phyloP scores from a whole-genome alignment of 106 monocot species.

The Narthecium ossifragum region DNA sequence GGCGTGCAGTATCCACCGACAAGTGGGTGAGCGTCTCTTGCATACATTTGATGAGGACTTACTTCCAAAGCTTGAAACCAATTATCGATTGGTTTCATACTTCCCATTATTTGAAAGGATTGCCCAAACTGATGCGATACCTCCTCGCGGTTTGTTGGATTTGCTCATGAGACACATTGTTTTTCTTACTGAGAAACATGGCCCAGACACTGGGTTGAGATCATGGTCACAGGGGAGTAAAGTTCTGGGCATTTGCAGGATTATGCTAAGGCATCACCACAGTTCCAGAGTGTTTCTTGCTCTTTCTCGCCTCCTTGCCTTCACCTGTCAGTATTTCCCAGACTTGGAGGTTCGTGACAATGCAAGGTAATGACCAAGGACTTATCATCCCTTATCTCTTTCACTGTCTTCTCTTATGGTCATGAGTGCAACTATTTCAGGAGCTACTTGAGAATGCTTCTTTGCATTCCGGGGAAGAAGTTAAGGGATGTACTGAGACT shows the following conservation, averaged over 20 bases:
- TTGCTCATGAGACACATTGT: conserved; percentile 56
- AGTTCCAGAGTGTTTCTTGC: conserved; percentile 64
- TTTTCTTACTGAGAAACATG: conserved; percentile 57
- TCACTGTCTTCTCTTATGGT: not conserved
- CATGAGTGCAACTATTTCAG: conserved; percentile 16
- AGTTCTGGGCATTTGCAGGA: conserved; percentile 69
- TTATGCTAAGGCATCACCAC: conserved; percentile 61
- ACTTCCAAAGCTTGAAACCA: conserved; percentile 54
- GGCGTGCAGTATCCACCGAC: conserved; percentile 34
- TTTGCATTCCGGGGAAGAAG: conserved; percentile 86
- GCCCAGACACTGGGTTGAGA: conserved; percentile 47
- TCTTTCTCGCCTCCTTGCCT: conserved; percentile 56
- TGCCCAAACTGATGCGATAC: conserved; percentile 48
- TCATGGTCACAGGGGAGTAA: conserved; percentile 86
- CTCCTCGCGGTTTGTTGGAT: conserved; percentile 54
- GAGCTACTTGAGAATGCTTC: conserved; percentile 80
- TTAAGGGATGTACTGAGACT: conserved; percentile 49
- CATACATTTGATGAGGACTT: conserved; percentile 66
- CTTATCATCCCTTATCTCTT: not conserved
- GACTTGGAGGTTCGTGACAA: conserved; percentile 92
- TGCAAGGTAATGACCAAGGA: conserved; percentile 57
- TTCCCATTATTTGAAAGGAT: conserved; percentile 90
- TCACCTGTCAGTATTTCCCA: conserved; percentile 75
- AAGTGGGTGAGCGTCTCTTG: conserved; percentile 45
- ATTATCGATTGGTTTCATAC: conserved; percentile 41